These are phyloP conservation scores for Didymella keratinophila DNA, from an alignment of 2,329 filamentous ascomycete species.

Conservation along the genomic window DNA sequence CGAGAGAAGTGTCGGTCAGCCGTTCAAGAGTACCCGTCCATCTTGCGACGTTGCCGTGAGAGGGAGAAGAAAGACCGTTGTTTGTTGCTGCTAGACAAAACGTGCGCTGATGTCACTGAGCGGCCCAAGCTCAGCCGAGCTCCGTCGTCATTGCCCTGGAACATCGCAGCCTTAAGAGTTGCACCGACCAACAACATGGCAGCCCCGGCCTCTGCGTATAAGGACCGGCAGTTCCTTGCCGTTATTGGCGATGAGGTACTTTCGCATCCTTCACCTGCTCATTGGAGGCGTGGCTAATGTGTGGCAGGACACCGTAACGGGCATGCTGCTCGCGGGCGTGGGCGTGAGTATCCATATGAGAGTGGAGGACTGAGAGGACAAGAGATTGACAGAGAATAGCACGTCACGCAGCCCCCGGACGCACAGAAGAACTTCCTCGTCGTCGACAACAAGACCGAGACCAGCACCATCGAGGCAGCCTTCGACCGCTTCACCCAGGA, in stretches of 20 bases:
- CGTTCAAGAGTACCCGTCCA: slow-evolving; percentile 3
- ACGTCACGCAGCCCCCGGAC: slow-evolving; percentile 88
- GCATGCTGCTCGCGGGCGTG: slow-evolving; percentile 91
- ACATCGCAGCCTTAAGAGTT: slow-evolving; percentile 30
- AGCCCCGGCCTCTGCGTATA: slow-evolving; percentile 66
- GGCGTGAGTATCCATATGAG: slow-evolving; percentile 68
- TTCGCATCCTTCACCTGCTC: too few relatives aligned
- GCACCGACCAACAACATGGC: slow-evolving; percentile 60
- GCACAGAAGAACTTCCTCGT: slow-evolving; percentile 98
- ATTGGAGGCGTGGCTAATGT: slow-evolving; percentile 30
- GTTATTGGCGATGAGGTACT: slow-evolving; percentile 92
- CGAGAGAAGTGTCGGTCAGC: background rate
- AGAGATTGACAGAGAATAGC: slow-evolving; percentile 61
- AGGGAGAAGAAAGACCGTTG: background rate
- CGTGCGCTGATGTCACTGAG: slow-evolving; percentile 4
- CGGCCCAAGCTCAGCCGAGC: slow-evolving; percentile 8
- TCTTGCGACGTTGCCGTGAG: background rate
- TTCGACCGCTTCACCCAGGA: slow-evolving; percentile 89
- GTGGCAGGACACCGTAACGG: slow-evolving; percentile 88
- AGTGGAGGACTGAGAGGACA: too few relatives aligned
- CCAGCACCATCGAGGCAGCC: slow-evolving; percentile 81
- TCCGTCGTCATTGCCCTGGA: slow-evolving; percentile 20
- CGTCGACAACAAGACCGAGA: slow-evolving; percentile 93
- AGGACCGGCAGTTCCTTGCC: slow-evolving; percentile 92
- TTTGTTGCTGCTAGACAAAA: slow-evolving; percentile 7